phyloP scores from a whole-genome alignment of 164 flowering plant genomes.

The Sextonia rubra region DNA sequence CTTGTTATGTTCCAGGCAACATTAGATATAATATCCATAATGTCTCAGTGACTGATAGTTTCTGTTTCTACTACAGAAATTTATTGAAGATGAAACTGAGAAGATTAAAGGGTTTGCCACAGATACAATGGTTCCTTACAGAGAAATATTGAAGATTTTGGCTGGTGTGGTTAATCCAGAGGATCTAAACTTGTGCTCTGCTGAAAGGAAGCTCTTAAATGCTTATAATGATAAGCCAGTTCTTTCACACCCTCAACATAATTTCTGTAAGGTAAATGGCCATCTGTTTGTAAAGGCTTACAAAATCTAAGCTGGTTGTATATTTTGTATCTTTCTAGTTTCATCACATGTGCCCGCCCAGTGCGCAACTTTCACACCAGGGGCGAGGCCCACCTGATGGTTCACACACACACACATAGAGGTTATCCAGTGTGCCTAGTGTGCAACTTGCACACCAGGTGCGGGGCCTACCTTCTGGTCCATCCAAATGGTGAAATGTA shows the following conservation, averaged over 20 bases:
- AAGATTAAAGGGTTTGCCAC: constrained; percentile 77
- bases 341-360: too few relatives aligned
- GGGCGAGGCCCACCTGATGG: too few relatives aligned
- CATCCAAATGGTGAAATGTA: too few relatives aligned
- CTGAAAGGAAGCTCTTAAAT: constrained; percentile 78
- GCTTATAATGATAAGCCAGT: constrained; percentile 97
- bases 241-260: constrained; percentile 97
- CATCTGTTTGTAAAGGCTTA: not conserved
- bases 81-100: constrained; percentile 86
- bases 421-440: too few relatives aligned
- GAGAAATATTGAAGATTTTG: constrained; percentile 92
- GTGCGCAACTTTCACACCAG: too few relatives aligned
- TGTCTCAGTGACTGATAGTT: not conserved
- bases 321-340: too few relatives aligned
- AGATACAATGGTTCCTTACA: constrained; percentile 65
- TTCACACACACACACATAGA: too few relatives aligned
- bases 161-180: constrained; percentile 86
- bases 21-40: too few relatives aligned
- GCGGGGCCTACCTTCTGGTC: too few relatives aligned
- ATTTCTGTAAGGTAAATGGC: constrained; percentile 60
- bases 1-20: not conserved
- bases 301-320: too few relatives aligned
- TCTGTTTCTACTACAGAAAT: constrained; percentile 43
- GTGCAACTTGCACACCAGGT: too few relatives aligned
- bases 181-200: constrained; percentile 61